Evolutionary conservation across 345 rosid genomes (phyloP).

Genomic region (Pistacia integerrima): DNA sequence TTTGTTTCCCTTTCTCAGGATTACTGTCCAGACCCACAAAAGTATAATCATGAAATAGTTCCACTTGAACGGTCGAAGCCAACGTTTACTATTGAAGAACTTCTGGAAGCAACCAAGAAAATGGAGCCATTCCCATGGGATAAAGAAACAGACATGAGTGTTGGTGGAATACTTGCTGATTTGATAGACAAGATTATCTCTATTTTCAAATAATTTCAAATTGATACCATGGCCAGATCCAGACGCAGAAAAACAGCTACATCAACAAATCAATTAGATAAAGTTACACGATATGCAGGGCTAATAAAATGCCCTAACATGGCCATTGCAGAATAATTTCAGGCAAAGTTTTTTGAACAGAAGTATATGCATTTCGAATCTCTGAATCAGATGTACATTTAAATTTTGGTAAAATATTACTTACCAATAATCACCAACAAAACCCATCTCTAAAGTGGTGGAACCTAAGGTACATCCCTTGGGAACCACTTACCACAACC

Average conservation of each 20-base stretch:
- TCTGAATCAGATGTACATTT: neutral
- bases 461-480: conserved; percentile 11
- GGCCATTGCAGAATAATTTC: neutral
- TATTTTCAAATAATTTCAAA: conserved; percentile 30
- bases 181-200: conserved; percentile 34
- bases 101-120: conserved; percentile 61
- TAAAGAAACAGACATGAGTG: conserved; percentile 59
- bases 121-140: conserved; percentile 67
- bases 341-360: conserved; percentile 7
- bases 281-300: neutral
- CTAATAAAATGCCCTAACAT: conserved; percentile 1
- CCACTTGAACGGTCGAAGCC: conserved; percentile 53
- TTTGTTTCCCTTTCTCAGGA: conserved; percentile 37
- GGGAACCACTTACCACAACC: conserved; percentile 18
- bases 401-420: neutral
- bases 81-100: conserved; percentile 45
- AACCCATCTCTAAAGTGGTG: conserved; percentile 24
- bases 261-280: neutral
- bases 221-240: neutral
- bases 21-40: conserved; percentile 49
- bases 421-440: conserved; percentile 11
- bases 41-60: conserved; percentile 53
- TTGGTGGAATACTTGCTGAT: conserved; percentile 34
- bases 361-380: conserved; percentile 7
- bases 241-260: neutral